A percentile compares a stretch with the other conserved stretches of the same genome.
These are phyloP conservation scores for Aspergillus biplanus DNA, from an alignment of 495 filamentous ascomycete genomes.

Conservation along the genomic window DNA sequence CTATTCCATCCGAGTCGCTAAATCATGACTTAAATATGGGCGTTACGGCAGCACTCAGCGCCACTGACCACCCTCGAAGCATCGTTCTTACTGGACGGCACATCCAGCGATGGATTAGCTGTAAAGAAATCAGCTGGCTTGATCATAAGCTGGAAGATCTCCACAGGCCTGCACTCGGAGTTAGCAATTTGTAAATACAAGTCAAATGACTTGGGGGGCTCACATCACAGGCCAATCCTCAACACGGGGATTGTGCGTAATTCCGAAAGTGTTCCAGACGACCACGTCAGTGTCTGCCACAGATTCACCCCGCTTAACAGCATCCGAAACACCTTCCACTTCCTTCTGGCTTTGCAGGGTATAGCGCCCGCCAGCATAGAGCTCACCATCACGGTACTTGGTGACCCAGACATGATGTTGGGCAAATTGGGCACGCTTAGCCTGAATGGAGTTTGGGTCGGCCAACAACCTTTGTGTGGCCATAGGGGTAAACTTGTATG, in stretches of 20 bases:
- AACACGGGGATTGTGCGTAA: slow-evolving; percentile 64
- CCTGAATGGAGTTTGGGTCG: slow-evolving; percentile 72
- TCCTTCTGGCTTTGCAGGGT: slow-evolving; percentile 74
- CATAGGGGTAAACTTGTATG: slow-evolving; percentile 77
- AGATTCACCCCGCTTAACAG: slow-evolving; percentile 55
- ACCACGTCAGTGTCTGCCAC: slow-evolving; percentile 55
- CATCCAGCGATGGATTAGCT: slow-evolving; percentile 74
- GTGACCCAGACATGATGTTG: slow-evolving; percentile 88
- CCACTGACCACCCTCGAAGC: slow-evolving; percentile 50
- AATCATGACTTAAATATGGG: slow-evolving; percentile 33
- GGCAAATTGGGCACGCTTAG: slow-evolving; percentile 80
- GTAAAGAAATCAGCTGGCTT: slow-evolving; percentile 78
- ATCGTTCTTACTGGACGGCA: slow-evolving; percentile 61
- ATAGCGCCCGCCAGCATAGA: slow-evolving; percentile 84
- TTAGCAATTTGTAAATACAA: slow-evolving; percentile 1
- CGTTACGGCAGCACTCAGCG: slow-evolving; percentile 33
- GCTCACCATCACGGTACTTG: slow-evolving; percentile 74
- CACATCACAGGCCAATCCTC: slow-evolving; percentile 75
- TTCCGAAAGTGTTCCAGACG: slow-evolving; percentile 60
- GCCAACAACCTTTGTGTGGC: slow-evolving; percentile 82
- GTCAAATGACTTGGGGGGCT: slow-evolving; percentile 8
- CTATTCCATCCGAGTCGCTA: background rate
- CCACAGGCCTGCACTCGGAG: slow-evolving; percentile 48
- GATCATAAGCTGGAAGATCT: slow-evolving; percentile 67
- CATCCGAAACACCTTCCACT: slow-evolving; percentile 63